These are phyloP conservation scores for Botrytis tulipae DNA, from an alignment of 2,329 filamentous ascomycete genomes.

Conservation along the genomic window DNA sequence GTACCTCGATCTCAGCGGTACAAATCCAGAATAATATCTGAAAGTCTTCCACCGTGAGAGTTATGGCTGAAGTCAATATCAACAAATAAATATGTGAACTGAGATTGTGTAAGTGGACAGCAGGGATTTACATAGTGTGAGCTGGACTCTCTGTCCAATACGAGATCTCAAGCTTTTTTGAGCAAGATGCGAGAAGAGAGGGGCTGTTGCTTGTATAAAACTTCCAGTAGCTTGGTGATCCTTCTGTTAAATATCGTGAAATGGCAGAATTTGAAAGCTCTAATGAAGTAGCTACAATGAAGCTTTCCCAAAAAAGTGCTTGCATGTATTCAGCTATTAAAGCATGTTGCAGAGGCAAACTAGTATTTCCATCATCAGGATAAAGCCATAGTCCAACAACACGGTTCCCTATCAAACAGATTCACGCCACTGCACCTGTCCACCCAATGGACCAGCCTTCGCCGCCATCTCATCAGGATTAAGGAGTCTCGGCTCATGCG, in stretches of 20 bases:
- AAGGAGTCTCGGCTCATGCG: not conserved
- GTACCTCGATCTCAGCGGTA: not conserved
- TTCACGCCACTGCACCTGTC: not conserved
- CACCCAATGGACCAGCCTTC: not conserved
- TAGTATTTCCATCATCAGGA: not conserved
- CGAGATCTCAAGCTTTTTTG: not conserved
- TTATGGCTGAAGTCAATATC: not conserved
- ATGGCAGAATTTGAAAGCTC: not conserved
- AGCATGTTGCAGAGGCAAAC: not conserved
- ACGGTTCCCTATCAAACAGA: not conserved
- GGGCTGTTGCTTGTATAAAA: rapidly evolving
- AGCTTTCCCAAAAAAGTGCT: rapidly evolving
- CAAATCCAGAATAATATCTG: too few relatives aligned
- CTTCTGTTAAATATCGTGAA: not conserved
- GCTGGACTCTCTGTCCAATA: not conserved
- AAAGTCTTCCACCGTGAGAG: not conserved
- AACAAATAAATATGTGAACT: not conserved
- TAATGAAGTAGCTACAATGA: not conserved
- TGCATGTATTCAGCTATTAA: not conserved
- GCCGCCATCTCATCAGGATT: not conserved
- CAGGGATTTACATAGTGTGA: not conserved
- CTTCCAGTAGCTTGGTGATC: not conserved
- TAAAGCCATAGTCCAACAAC: not conserved
- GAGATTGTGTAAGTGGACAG: not conserved
- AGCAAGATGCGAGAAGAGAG: not conserved